These are phyloP conservation scores for Grosmannia huntii DNA, from an alignment of 2,329 filamentous ascomycete genomes.

Conservation along the genomic window DNA sequence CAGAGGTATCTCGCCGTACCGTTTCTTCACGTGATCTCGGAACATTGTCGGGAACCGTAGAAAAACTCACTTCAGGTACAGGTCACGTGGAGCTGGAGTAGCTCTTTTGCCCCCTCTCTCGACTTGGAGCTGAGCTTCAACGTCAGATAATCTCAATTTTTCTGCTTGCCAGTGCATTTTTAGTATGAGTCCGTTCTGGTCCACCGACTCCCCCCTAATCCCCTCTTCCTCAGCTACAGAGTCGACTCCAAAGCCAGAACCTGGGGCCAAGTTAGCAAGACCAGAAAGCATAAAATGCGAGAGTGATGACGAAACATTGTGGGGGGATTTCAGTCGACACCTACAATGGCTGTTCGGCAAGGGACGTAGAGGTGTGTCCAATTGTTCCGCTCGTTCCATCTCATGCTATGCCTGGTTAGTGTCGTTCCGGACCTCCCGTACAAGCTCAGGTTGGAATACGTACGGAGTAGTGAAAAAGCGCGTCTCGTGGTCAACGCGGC, in stretches of 20 bases:
- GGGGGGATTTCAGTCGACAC: constrained; percentile 16
- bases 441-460: not conserved
- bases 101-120: not conserved
- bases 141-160: not conserved
- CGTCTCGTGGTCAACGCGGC: constrained; percentile 64
- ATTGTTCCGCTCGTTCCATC: constrained; percentile 83
- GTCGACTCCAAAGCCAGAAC: constrained; percentile 21
- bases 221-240: constrained; percentile 8
- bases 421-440: not conserved
- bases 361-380: constrained; percentile 90
- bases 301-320: not conserved
- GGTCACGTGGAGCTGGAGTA: constrained; percentile 1
- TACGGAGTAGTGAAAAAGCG: constrained; percentile 78
- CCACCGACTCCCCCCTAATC: not conserved
- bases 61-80: not conserved
- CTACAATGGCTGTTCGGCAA: constrained; percentile 68
- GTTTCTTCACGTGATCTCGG: not conserved
- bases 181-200: not conserved
- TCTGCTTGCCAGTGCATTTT: not conserved
- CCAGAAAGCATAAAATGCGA: not conserved
- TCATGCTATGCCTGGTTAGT: constrained; percentile 30
- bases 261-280: constrained; percentile 8
- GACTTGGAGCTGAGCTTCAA: not conserved
- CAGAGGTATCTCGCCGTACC: not conserved
- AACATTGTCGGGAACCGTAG: not conserved